Conservation (phyloP, 768 basidiomycete genomes). For the Boletellus ananas region DNA sequence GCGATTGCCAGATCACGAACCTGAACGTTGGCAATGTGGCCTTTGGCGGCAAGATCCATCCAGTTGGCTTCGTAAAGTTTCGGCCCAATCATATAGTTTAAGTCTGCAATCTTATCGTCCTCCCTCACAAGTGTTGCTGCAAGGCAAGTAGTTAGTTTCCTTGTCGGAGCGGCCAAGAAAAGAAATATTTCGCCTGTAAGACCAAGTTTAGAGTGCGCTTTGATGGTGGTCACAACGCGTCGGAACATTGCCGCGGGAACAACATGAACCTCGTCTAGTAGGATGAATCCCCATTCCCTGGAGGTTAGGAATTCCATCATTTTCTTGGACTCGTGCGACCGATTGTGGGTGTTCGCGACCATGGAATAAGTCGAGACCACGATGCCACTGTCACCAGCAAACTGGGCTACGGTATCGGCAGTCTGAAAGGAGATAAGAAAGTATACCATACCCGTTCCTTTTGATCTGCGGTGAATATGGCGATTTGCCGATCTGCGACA, state of each 20-base stretch:
- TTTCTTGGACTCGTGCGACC: slow-evolving; percentile 98
- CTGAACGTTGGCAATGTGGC: slow-evolving; percentile 99
- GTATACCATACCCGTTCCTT: slow-evolving; percentile 78
- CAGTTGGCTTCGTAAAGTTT: slow-evolving; percentile 99
- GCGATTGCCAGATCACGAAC: slow-evolving; percentile 39
- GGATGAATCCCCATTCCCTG: slow-evolving; percentile 98
- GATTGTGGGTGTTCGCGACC: slow-evolving; percentile 97
- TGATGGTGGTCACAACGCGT: slow-evolving; percentile 95
- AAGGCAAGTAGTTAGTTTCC: slow-evolving; percentile 1
- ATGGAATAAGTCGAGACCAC: slow-evolving; percentile 99
- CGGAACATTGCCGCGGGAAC: slow-evolving; percentile 99
- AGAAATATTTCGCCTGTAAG: slow-evolving; percentile 66
- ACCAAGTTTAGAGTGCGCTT: slow-evolving; percentile 97
- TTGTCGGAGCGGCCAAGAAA: neutral
- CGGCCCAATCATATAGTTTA: slow-evolving; percentile 99
- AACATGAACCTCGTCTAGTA: slow-evolving; percentile 98
- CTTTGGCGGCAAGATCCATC: slow-evolving; percentile 99
- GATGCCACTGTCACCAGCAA: slow-evolving; percentile 95
- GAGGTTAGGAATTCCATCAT: slow-evolving; percentile 99
- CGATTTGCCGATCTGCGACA: slow-evolving; percentile 93
- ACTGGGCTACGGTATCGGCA: slow-evolving; percentile 45
- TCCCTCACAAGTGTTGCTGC: slow-evolving; percentile 96
- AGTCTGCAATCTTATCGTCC: slow-evolving; percentile 97
- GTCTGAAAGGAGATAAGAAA: neutral
- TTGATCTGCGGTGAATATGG: slow-evolving; percentile 95